phyloP scores from a whole-genome alignment of 495 filamentous ascomycete species.

The Delitschia confertaspora region DNA sequence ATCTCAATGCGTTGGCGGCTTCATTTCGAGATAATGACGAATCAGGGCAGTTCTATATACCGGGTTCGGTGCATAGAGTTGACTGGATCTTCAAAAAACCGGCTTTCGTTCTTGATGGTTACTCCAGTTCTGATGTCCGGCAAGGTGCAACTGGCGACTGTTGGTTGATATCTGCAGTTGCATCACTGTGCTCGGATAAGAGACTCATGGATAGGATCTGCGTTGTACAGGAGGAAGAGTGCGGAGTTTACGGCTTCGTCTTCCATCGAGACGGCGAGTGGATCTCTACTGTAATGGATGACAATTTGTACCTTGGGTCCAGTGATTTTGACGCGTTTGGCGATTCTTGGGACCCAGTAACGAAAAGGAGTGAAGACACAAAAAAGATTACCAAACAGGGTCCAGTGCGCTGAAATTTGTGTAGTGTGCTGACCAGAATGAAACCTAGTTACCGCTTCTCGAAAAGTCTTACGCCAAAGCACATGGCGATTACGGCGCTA shows the following conservation, averaged over 20 bases:
- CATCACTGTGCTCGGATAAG: constrained; percentile 69
- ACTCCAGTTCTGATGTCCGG: constrained; percentile 51
- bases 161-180: constrained; percentile 83
- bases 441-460: constrained; percentile 88
- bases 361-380: constrained; percentile 16
- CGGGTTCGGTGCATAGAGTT: constrained; percentile 21
- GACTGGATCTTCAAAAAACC: constrained; percentile 28
- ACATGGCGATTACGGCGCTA: constrained; percentile 75
- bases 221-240: constrained; percentile 65
- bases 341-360: constrained; percentile 21
- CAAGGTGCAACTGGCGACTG: constrained; percentile 78
- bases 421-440: constrained; percentile 71
- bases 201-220: constrained; percentile 74
- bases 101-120: constrained; percentile 23
- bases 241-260: constrained; percentile 91
- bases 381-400: constrained; percentile 44
- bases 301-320: constrained; percentile 67
- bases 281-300: constrained; percentile 81
- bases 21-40: too few species aligned
- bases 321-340: constrained; percentile 62
- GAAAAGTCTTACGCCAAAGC: constrained; percentile 97
- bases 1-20: constrained; percentile 45
- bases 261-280: constrained; percentile 88
- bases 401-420: constrained; percentile 79
- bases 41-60: too few species aligned